Percentiles rank a stretch among this genome's conserved stretches.
Evolutionary conservation across 75 land plant species (phyloP).

Genomic region (Picea glauca): DNA sequence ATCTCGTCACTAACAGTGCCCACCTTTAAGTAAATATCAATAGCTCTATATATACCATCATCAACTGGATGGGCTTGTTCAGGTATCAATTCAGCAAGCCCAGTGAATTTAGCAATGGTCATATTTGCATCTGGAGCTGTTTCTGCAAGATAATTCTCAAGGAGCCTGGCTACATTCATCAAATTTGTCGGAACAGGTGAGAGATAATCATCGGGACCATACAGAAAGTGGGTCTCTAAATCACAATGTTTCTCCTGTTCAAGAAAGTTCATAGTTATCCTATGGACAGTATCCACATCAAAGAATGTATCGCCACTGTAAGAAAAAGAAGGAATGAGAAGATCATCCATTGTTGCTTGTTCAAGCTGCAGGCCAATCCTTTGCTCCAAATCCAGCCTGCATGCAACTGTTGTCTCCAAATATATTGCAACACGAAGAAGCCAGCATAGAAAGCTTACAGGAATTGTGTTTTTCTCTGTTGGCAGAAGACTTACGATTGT

Average conservation of each 20-base stretch:
- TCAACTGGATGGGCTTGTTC: conserved; percentile 70
- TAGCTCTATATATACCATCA: conserved; percentile 94
- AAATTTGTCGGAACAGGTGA: conserved; percentile 57
- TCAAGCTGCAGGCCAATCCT: conserved; percentile 77
- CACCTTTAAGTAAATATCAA: conserved; percentile 96
- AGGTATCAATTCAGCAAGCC: conserved; percentile 78
- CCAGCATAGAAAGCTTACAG: conserved; percentile 81
- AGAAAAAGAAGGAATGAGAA: conserved; percentile 78
- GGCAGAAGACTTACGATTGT: conserved; percentile 86
- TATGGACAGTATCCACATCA: conserved; percentile 80
- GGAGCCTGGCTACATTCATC: conserved; percentile 66
- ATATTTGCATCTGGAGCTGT: conserved; percentile 84
- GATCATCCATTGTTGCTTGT: conserved; percentile 87
- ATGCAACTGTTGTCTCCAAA: conserved; percentile 85
- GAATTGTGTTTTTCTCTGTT: conserved; percentile 61
- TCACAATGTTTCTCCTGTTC: conserved; percentile 35
- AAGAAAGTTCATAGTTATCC: conserved; percentile 62
- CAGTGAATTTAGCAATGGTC: conserved; percentile 52
- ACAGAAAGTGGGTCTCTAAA: conserved; percentile 16
- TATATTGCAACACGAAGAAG: conserved; percentile 77
- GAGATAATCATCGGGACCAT: conserved; percentile 33
- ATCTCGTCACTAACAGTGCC: background rate
- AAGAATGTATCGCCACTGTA: conserved; percentile 61
- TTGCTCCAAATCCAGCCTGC: conserved; percentile 87
- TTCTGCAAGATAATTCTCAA: conserved; percentile 93